Percentiles rank a stretch among this genome's conserved stretches.
phyloP scores from a whole-genome alignment of 345 rosid species.

The Salix suchowensis region DNA sequence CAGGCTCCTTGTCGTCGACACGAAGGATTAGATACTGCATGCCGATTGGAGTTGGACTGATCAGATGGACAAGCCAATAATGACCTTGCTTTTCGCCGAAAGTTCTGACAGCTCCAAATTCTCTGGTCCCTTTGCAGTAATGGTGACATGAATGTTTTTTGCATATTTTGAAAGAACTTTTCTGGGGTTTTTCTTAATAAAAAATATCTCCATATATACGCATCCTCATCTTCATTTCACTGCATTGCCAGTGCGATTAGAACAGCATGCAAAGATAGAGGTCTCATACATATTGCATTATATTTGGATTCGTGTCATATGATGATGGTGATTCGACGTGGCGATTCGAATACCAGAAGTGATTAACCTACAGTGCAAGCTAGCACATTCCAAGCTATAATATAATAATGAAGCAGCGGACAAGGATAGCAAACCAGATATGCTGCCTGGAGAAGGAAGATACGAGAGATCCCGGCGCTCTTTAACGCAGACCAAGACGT shows the following conservation, averaged over 20 bases:
- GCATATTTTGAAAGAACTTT: neutral
- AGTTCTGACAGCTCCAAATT: neutral
- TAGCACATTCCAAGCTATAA: neutral
- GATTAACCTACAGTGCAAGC: neutral
- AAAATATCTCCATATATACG: neutral
- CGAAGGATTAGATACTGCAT: neutral
- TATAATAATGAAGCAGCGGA: neutral
- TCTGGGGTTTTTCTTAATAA: neutral
- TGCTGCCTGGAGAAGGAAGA: neutral
- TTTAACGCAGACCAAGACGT: neutral
- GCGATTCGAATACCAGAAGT: neutral
- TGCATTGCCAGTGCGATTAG: neutral
- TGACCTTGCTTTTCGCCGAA: neutral
- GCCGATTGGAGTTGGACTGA: neutral
- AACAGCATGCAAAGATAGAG: neutral
- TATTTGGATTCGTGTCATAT: neutral
- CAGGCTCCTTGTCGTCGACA: neutral
- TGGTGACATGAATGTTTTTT: neutral
- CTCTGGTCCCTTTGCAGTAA: neutral
- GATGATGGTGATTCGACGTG: neutral
- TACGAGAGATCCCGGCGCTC: neutral
- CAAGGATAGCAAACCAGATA: neutral
- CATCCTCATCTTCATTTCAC: neutral
- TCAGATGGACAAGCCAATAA: neutral
- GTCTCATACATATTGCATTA: no score